These are phyloP conservation scores for Saposhnikovia divaricata DNA, from an alignment of 129 eudicot species.

Conservation along the genomic window DNA sequence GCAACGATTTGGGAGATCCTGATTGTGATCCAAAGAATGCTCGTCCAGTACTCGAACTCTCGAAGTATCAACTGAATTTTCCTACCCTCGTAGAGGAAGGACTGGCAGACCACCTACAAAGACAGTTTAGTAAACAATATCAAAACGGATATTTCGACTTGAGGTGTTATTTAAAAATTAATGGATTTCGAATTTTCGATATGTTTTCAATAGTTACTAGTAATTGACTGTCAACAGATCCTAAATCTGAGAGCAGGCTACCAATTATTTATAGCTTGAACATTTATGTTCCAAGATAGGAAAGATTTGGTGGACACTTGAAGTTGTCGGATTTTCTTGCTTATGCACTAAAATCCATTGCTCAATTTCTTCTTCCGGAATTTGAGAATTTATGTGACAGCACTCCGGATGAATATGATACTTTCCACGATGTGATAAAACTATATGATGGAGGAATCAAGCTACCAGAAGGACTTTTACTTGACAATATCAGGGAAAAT, in stretches of 20 bases:
- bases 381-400: neutral
- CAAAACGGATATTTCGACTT: no score
- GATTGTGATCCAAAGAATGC: constrained; percentile 19
- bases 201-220: no score
- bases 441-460: constrained; percentile 14
- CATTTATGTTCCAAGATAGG: constrained; percentile 13
- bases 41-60: constrained; percentile 47
- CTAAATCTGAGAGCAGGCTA: constrained; percentile 8
- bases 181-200: no score
- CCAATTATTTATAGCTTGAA: neutral
- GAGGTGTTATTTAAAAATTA: no score
- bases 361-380: constrained; percentile 3
- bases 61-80: constrained; percentile 37
- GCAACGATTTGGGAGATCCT: constrained; percentile 52
- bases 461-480: constrained; percentile 20
- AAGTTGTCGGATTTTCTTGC: constrained; percentile 13
- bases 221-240: constrained; percentile 6
- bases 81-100: constrained; percentile 54
- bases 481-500: constrained; percentile 25
- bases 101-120: constrained; percentile 49
- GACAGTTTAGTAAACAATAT: constrained; percentile 22
- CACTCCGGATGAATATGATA: constrained; percentile 9
- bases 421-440: constrained; percentile 5
- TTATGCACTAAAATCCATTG: constrained; percentile 2
- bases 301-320: neutral